Evolutionary conservation across 129 eudicot genomes (phyloP).

Genomic region (Flaveria linearis): DNA sequence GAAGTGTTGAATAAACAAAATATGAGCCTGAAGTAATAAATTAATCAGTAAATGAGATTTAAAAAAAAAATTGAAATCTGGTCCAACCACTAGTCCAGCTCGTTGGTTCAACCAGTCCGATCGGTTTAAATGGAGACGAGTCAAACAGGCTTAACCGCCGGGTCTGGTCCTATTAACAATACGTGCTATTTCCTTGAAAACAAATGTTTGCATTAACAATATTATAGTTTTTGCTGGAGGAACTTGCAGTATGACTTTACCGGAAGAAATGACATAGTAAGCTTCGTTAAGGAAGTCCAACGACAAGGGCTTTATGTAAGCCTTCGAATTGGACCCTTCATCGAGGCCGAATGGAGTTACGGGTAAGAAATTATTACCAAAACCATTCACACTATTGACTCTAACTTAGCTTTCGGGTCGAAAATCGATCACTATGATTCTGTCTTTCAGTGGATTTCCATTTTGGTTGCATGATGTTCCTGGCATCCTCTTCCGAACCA

Average conservation of each 20-base stretch:
- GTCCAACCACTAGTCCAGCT: too few species aligned
- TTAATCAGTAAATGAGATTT: too few species aligned
- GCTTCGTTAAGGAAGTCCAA: slow-evolving; percentile 82
- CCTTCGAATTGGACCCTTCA: slow-evolving; percentile 85
- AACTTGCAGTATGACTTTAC: slow-evolving; percentile 67
- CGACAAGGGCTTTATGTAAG: slow-evolving; percentile 79
- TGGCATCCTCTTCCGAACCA: slow-evolving; percentile 67
- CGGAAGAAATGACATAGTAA: slow-evolving; percentile 69
- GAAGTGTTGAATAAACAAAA: too few species aligned
- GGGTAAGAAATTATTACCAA: slow-evolving; percentile 46
- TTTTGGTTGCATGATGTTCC: slow-evolving; percentile 96
- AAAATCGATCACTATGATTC: background rate
- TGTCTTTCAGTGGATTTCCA: slow-evolving; percentile 71
- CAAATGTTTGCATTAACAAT: background rate
- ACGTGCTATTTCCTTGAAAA: too few species aligned
- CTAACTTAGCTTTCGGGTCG: background rate
- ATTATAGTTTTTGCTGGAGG: background rate
- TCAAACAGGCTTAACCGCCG: too few species aligned
- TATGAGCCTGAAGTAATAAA: too few species aligned
- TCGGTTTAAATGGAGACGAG: too few species aligned
- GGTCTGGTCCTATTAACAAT: too few species aligned
- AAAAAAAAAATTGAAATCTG: too few species aligned
- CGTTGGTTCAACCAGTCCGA: too few species aligned
- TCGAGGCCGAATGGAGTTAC: slow-evolving; percentile 84
- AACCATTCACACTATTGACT: background rate